phyloP scores from a whole-genome alignment of 2,329 filamentous ascomycete genomes.

The Neoascochyta sp. region DNA sequence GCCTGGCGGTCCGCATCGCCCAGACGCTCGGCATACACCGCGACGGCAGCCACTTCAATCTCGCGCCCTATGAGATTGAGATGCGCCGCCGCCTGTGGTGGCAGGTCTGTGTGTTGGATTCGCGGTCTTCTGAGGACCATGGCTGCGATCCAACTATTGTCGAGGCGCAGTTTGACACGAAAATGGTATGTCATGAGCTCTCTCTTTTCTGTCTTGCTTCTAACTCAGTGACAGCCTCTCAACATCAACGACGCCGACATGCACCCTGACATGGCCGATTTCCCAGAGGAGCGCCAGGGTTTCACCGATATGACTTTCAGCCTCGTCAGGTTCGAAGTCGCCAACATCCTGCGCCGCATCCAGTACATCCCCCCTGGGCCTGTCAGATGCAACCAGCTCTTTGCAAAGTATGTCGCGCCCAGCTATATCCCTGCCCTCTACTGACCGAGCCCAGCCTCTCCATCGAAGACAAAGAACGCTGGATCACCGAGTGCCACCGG shows the following conservation, averaged over 20 bases:
- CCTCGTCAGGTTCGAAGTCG: slow-evolving; percentile 53
- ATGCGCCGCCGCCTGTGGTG: slow-evolving; percentile 60
- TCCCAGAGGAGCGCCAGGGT: slow-evolving; percentile 47
- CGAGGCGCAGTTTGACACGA: slow-evolving; percentile 58
- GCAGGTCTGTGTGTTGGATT: slow-evolving; percentile 57
- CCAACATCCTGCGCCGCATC: slow-evolving; percentile 46
- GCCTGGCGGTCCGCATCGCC: slow-evolving; percentile 56
- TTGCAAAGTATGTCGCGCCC: no score
- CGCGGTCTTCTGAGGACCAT: slow-evolving; percentile 59
- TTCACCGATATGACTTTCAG: slow-evolving; percentile 59
- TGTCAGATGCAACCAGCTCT: slow-evolving; percentile 41
- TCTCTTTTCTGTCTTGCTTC: slow-evolving; percentile 2
- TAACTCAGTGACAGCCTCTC: slow-evolving; percentile 38
- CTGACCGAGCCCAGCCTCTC: no score
- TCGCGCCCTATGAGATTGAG: slow-evolving; percentile 59
- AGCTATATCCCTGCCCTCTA: no score
- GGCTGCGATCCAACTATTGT: slow-evolving; percentile 59
- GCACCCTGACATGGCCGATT: slow-evolving; percentile 46
- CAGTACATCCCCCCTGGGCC: slow-evolving; percentile 45
- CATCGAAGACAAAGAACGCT: slow-evolving; percentile 47
- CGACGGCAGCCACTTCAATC: slow-evolving; percentile 53
- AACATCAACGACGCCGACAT: slow-evolving; percentile 57
- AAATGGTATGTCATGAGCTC: slow-evolving; percentile 34
- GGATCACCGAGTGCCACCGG: slow-evolving; percentile 48
- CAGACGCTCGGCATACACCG: slow-evolving; percentile 60